A percentile compares a stretch with the other conserved stretches of the same genome.
Evolutionary conservation across 345 rosid species (phyloP).

Genomic region (Syzygium grande): DNA sequence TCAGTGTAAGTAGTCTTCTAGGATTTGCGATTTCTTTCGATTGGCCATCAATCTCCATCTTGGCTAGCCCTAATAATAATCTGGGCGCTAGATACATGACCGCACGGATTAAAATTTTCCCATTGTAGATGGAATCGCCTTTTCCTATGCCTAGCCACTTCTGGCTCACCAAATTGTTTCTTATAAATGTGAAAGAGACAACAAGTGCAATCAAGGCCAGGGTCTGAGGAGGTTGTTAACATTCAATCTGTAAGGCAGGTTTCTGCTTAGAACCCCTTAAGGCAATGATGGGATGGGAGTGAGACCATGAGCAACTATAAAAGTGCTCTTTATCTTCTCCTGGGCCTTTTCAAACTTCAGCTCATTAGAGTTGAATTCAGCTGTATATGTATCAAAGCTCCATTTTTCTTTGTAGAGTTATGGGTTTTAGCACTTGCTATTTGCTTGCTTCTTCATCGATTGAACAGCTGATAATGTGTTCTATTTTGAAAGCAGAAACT

Average conservation of each 20-base stretch:
- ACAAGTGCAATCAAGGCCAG: background rate
- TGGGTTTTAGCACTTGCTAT: background rate
- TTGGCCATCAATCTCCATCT: background rate
- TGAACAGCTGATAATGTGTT: background rate
- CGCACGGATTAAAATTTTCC: background rate
- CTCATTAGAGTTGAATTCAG: background rate
- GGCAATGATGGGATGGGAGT: background rate
- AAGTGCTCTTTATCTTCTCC: background rate
- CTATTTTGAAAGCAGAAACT: slow-evolving; percentile 45
- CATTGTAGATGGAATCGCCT: background rate
- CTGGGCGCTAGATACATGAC: background rate
- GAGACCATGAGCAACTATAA: background rate
- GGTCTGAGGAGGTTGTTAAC: background rate
- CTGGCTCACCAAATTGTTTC: background rate
- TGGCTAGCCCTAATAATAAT: background rate
- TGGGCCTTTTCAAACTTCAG: background rate
- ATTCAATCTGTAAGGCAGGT: background rate
- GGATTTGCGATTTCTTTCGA: background rate
- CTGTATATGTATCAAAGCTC: background rate
- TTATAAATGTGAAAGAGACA: background rate
- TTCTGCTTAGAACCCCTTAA: background rate
- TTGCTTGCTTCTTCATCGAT: background rate
- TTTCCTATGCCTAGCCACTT: background rate
- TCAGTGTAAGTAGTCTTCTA: slow-evolving; percentile 39
- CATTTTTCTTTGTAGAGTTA: background rate